phyloP scores from a whole-genome alignment of 169 alveolate genomes.

The Besnoitia besnoiti region DNA sequence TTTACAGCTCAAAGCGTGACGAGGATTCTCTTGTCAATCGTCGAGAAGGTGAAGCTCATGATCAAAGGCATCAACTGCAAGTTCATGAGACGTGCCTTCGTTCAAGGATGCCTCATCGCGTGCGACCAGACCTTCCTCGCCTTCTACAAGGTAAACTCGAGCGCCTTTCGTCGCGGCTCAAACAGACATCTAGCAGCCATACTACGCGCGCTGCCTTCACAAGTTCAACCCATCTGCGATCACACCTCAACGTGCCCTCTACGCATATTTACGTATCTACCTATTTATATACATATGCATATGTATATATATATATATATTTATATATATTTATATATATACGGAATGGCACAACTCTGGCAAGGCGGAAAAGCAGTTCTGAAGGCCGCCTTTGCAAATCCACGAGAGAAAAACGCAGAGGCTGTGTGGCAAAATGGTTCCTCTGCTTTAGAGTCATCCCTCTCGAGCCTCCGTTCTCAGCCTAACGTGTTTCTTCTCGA shows the following conservation, averaged over 20 bases:
- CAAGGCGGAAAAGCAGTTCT: too few species aligned
- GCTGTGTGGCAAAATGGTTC: too few species aligned
- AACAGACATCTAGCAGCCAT: too few species aligned
- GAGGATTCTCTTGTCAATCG: background rate
- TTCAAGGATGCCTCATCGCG: background rate
- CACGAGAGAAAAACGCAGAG: too few species aligned
- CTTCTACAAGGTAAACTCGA: background rate
- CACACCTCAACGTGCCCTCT: background rate
- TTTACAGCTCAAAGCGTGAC: background rate
- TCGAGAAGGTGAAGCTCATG: background rate
- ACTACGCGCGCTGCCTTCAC: too few species aligned
- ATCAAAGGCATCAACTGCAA: constrained; percentile 24
- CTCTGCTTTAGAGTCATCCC: too few species aligned
- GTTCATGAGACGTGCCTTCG: constrained; percentile 34
- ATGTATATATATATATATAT: background rate
- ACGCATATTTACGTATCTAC: background rate
- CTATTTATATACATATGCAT: background rate
- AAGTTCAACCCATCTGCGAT: background rate
- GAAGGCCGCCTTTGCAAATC: too few species aligned
- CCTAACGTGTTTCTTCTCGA: too few species aligned
- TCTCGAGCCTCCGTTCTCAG: too few species aligned
- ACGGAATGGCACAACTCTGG: too few species aligned
- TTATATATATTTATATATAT: too few species aligned
- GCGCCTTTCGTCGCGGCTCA: too few species aligned
- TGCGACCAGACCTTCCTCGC: constrained; percentile 3